phyloP scores from a whole-genome alignment of 768 basidiomycete genomes.

The Boletus edulis region DNA sequence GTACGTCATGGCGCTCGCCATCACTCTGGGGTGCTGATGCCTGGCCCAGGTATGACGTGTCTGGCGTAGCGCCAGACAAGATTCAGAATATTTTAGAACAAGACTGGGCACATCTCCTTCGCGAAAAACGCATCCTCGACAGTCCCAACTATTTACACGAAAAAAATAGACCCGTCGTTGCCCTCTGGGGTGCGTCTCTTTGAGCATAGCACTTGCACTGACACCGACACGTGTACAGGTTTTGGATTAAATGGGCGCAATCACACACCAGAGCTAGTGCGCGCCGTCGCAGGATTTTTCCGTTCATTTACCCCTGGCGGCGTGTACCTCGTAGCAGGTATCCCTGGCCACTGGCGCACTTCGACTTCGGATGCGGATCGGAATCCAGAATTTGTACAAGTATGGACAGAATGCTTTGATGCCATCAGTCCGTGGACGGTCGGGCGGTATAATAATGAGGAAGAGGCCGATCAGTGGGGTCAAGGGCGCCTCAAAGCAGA shows the following conservation, averaged over 20 bases:
- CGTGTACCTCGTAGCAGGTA: conserved; percentile 70
- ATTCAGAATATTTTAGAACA: conserved; percentile 64
- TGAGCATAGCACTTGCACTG: too few relatives aligned
- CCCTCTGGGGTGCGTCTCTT: conserved; percentile 57
- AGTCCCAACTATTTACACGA: conserved; percentile 74
- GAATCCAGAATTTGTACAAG: conserved; percentile 59
- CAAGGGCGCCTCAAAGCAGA: conserved; percentile 64
- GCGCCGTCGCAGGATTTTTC: conserved; percentile 55
- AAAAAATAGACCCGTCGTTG: conserved; percentile 66
- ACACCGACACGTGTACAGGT: conserved; percentile 37
- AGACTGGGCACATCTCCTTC: conserved; percentile 74
- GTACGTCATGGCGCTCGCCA: conserved; percentile 41
- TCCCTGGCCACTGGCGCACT: conserved; percentile 75
- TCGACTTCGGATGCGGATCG: conserved; percentile 66
- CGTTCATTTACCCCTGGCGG: conserved; percentile 67
- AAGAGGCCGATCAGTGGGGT: conserved; percentile 62
- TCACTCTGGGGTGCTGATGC: background rate
- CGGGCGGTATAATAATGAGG: conserved; percentile 61
- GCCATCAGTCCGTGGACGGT: conserved; percentile 84
- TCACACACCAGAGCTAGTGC: conserved; percentile 60
- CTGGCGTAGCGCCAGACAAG: conserved; percentile 69
- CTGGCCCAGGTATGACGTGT: conserved; percentile 71
- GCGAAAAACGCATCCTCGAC: conserved; percentile 57
- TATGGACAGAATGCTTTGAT: conserved; percentile 79
- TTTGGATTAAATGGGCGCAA: conserved; percentile 63